Evolutionary conservation across 1,284 basidiomycete species (phyloP), one percentile per base, ranked within the genome.

Genomic region (Apiotrichum gamsii): DNA sequence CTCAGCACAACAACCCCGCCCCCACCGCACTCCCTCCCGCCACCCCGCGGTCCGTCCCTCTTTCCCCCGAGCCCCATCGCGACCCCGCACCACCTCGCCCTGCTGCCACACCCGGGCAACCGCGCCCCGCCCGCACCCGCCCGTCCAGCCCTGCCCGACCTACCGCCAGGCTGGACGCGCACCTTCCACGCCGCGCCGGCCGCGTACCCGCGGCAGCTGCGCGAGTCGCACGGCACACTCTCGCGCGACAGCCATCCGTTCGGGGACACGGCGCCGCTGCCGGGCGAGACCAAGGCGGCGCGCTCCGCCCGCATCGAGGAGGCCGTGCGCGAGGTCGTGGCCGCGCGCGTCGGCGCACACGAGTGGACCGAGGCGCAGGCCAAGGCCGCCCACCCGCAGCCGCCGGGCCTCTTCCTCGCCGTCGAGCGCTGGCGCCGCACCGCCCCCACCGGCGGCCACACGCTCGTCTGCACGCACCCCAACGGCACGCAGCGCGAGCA

Each of bases 211-310:
- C 25, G 25, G 11, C 25, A 28, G 25, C 25, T 28, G 25, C 25
- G 25, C 6, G 25, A 28, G 25, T 28, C 25, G 25, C 25, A 28
- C 25, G 25, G 25, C 25, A 28, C 25, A 6, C 11, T 28, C 25
- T 6, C 8, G 8, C 25, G 25, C 6, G 25, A 28, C 25, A 28
- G 25, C 25, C 43, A 39, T 21, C 56, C 54, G n/a, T 62, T 50
- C 43, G 38, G 45, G 29, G 35, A 39, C 20, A 18, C 19, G 15
- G 32, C 44, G 8, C 47, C 28, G 18, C 39, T 36, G 15, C 42
- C 18, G 37, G 31, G 36, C 6, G 47, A 56, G 35, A 50, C 30
- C 9, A 50, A 49, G 20, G 51, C 59, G 25, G 64, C 70, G 47
- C 62, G 68, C 45, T 54, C 57, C 19, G 44, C 35, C 35, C 43